phyloP scores from a whole-genome alignment of 2,329 filamentous ascomycete genomes.

The Rasamsonia emersonii region DNA sequence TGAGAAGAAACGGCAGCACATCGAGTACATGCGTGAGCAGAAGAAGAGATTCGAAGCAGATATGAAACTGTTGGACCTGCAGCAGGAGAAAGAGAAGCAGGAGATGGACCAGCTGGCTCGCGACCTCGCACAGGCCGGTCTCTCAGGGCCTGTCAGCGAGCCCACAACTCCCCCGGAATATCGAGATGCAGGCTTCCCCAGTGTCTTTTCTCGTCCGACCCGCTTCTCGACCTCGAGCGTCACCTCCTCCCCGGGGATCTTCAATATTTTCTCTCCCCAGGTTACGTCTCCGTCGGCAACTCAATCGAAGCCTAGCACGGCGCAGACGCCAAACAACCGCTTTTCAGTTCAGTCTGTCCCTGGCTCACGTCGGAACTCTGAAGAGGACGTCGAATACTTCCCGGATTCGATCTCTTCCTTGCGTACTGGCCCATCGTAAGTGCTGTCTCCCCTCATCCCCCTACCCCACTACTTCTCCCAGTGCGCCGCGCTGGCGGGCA shows the following conservation, averaged over 20 bases:
- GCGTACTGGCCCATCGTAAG: conserved; percentile 70
- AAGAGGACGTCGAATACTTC: conserved; percentile 79
- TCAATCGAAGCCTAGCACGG: conserved; percentile 44
- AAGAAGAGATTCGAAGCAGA: conserved; percentile 84
- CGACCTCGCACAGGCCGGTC: conserved; percentile 54
- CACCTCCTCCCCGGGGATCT: conserved; percentile 67
- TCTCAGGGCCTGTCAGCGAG: conserved; percentile 74
- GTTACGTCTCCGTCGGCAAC: conserved; percentile 67
- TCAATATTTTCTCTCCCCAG: conserved; percentile 64
- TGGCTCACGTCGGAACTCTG: conserved; percentile 76
- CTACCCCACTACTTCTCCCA: no score
- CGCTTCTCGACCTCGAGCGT: conserved; percentile 85
- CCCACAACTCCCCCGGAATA: conserved; percentile 95
- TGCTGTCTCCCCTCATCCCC: conserved; percentile 23
- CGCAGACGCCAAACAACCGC: conserved; percentile 49
- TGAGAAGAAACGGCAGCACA: conserved; percentile 88
- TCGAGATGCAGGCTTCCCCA: conserved; percentile 69
- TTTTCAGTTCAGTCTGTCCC: conserved; percentile 79
- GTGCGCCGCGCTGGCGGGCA: no score
- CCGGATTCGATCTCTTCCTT: conserved; percentile 53
- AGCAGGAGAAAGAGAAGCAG: conserved; percentile 72
- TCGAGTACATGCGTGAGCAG: conserved; percentile 83
- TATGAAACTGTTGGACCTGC: conserved; percentile 80
- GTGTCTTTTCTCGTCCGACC: conserved; percentile 73
- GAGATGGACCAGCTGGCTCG: conserved; percentile 80